Evolutionary conservation across 208 protist species (phyloP), one percentile per base, ranked within the genome.

Genomic region (Trypanosoma mega): DNA sequence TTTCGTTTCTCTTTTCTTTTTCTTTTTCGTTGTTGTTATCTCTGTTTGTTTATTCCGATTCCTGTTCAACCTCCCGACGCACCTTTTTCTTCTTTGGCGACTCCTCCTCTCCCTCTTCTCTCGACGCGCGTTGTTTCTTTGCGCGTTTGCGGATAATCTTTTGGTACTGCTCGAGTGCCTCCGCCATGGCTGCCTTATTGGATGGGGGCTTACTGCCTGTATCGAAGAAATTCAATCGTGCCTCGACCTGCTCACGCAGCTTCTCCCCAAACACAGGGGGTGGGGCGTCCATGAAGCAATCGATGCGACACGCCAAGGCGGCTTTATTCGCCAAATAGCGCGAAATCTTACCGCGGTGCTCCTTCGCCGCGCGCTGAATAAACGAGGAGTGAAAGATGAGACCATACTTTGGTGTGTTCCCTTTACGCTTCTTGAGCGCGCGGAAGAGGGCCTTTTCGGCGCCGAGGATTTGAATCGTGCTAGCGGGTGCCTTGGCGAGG

Each of bases 361-460:
- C 98, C 51, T 97, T 90, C 2, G 87, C 50, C 0, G 97, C 97
- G n/a, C 92, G 90, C 61, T 98, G 95, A 60, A 99, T 98, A 74
- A 99, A 98, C 7, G 88, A 89, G 18, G 97, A 97, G 87, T 99
- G 96, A 79, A 98, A 99, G 76, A 99, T 98, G 37, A 99, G 94
- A 59, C 98, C 98, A 74, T 99, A 99, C 85, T 99, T 99, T 67
- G 98, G 98, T 6, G 98, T 99, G 85, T 99, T 99, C 50, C 97
- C 97, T 73, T 93, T 92, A 34, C 93, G 87, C 80, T 98, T 99
- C 82, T 99, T 99, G 14, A 99, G 85, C 0, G 98, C 98, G 31
- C 97, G 90, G 95, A 99, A 99, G 23, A 99, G 92, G 5, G 98
- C 98, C 90, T 99, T 99, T 82, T 99, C 99, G 33, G 99, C 99